A percentile compares a stretch with the other conserved stretches of the same genome.
These are phyloP conservation scores for Asterophora lycoperdoides DNA, from an alignment of 768 basidiomycete genomes.

Conservation along the genomic window DNA sequence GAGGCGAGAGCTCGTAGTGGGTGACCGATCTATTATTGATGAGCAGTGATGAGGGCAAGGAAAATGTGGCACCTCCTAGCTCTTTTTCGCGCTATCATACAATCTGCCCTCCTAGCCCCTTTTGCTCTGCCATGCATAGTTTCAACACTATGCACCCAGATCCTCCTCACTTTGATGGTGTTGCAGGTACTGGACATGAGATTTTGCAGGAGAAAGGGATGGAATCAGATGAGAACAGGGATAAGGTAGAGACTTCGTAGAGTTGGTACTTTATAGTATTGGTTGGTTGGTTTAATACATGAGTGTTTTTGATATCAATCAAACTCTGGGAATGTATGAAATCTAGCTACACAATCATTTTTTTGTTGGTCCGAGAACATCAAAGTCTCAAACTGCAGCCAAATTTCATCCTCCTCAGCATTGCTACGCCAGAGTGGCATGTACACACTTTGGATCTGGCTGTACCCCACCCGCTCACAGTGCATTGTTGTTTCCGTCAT, in stretches of 20 bases:
- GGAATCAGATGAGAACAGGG: too few species aligned
- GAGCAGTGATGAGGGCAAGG: not conserved
- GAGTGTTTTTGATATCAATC: conserved; percentile 10
- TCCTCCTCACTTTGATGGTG: not conserved
- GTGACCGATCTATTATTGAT: not conserved
- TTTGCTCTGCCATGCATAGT: not conserved
- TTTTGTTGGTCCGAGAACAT: conserved; percentile 30
- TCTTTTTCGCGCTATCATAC: too few species aligned
- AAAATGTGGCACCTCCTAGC: too few species aligned
- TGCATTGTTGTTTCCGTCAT: conserved; percentile 40
- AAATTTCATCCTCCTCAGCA: conserved; percentile 27
- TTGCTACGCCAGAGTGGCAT: conserved; percentile 35
- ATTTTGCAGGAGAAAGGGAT: too few species aligned
- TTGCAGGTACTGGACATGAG: too few species aligned
- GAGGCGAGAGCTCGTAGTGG: not conserved
- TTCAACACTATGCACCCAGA: not conserved
- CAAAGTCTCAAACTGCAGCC: conserved; percentile 33
- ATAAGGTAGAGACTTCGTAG: too few species aligned
- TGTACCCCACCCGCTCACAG: conserved; percentile 38
- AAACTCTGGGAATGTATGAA: conserved; percentile 25
- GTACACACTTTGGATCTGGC: conserved; percentile 39
- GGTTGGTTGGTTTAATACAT: not conserved
- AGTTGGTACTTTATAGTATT: too few species aligned
- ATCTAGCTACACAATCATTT: conserved; percentile 29
- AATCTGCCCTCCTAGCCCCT: not conserved